Conservation (phyloP, 129 eudicot species). For the Flaveria ramosissima region DNA sequence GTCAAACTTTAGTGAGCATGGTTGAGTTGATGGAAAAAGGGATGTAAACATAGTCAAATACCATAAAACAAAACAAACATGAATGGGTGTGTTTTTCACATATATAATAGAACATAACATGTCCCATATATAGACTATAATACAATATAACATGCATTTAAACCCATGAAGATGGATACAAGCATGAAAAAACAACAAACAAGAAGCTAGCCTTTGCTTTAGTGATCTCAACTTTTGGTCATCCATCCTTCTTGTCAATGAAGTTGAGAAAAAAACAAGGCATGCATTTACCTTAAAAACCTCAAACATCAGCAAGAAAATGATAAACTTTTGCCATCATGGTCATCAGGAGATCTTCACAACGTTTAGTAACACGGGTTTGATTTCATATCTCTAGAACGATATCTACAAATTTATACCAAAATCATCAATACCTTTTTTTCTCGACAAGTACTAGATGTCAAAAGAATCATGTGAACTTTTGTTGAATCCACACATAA, state of each 20-base stretch:
- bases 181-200: conserved; percentile 38
- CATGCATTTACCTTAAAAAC: conserved; percentile 40
- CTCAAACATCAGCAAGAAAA: conserved; percentile 42
- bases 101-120: conserved; percentile 22
- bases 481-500: background rate
- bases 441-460: background rate
- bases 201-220: conserved; percentile 35
- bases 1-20: conserved; percentile 7
- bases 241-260: conserved; percentile 41
- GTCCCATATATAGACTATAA: conserved; percentile 20
- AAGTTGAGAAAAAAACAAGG: conserved; percentile 41
- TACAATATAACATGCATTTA: conserved; percentile 40
- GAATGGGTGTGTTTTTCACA: conserved; percentile 18
- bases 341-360: conserved; percentile 22
- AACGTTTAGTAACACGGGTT: background rate
- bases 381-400: conserved; percentile 41
- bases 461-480: background rate
- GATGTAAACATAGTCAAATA: conserved; percentile 10
- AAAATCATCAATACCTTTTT: conserved; percentile 10
- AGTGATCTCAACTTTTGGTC: conserved; percentile 39
- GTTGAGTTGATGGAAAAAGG: background rate
- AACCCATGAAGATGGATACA: conserved; percentile 30
- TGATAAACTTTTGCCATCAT: conserved; percentile 20
- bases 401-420: conserved; percentile 31
- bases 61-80: conserved; percentile 32